A percentile compares a stretch with the other conserved stretches of the same genome.
Evolutionary conservation across 1,284 basidiomycete species (phyloP).

Genomic region (Fomitiporia mediterranea): DNA sequence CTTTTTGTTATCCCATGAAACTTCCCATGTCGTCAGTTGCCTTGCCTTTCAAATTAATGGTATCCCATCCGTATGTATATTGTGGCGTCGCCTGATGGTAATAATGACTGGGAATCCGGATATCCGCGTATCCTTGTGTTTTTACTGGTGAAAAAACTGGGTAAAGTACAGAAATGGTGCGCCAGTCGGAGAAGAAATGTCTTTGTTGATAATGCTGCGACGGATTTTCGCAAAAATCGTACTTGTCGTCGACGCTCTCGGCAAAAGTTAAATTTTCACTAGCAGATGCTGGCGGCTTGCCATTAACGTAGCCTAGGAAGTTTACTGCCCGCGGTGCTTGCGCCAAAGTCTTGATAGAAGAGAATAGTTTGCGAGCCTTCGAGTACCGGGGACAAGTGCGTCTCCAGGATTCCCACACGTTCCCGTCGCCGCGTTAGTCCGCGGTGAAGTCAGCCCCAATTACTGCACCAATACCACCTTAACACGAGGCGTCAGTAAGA

Average conservation of each 20-base stretch:
- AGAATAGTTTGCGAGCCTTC: conserved; percentile 77
- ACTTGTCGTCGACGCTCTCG: conserved; percentile 53
- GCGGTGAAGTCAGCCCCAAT: conserved; percentile 68
- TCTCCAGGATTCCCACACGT: conserved; percentile 88
- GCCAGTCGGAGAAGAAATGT: conserved; percentile 94
- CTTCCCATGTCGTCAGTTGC: conserved; percentile 78
- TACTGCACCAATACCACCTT: conserved; percentile 57
- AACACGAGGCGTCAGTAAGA: conserved; percentile 17
- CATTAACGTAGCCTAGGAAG: conserved; percentile 21
- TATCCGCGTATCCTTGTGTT: conserved; percentile 79
- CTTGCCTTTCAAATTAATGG: conserved; percentile 62
- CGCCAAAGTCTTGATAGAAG: conserved; percentile 51
- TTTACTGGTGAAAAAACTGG: conserved; percentile 91
- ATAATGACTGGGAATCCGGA: conserved; percentile 91
- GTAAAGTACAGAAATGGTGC: conserved; percentile 79
- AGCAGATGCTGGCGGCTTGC: conserved; percentile 21
- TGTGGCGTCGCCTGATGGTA: conserved; percentile 79
- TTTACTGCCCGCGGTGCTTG: conserved; percentile 23
- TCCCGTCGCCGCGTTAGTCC: conserved; percentile 81
- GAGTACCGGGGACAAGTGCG: conserved; percentile 82
- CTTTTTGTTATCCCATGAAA: conserved; percentile 74
- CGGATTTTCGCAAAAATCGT: conserved; percentile 78
- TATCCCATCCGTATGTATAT: conserved; percentile 91
- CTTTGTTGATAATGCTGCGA: conserved; percentile 84
- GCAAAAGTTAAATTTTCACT: conserved; percentile 61